phyloP scores from a whole-genome alignment of 139 green algal species.

The Chlorella vulgaris region DNA sequence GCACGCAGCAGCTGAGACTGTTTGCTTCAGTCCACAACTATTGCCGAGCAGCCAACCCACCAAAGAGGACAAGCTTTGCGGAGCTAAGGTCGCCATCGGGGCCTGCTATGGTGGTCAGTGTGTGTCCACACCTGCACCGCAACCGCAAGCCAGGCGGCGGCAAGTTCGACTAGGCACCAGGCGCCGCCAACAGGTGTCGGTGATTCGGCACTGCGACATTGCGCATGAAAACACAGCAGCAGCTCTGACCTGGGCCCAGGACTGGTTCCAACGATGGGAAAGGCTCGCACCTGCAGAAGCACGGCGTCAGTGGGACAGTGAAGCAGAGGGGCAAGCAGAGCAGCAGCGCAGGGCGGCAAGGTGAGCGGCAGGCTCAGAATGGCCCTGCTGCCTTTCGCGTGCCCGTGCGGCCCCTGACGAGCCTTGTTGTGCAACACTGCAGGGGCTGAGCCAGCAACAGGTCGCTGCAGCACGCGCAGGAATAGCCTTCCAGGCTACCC shows the following conservation, averaged over 20 bases:
- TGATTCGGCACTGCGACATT: too few relatives aligned
- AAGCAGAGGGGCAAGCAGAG: too few relatives aligned
- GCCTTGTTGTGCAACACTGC: too few relatives aligned
- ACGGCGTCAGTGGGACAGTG: background rate
- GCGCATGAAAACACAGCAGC: background rate
- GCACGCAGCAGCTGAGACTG: background rate
- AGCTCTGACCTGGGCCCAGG: slow-evolving; percentile 46
- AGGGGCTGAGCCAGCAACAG: too few relatives aligned
- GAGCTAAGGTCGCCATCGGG: slow-evolving; percentile 71
- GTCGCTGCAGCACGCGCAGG: too few relatives aligned
- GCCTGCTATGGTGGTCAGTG: slow-evolving; percentile 83
- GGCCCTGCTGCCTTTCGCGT: too few relatives aligned
- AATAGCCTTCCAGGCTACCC: background rate
- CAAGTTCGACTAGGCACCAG: background rate
- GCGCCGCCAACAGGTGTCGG: too few relatives aligned
- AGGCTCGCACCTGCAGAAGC: slow-evolving; percentile 12
- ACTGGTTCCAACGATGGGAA: slow-evolving; percentile 45
- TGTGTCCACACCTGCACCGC: slow-evolving; percentile 86
- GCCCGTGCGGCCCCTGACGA: too few relatives aligned
- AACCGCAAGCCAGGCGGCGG: background rate
- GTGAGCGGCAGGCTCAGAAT: too few relatives aligned
- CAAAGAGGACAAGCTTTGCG: slow-evolving; percentile 89
- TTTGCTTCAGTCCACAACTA: background rate
- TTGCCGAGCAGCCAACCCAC: slow-evolving; percentile 46
- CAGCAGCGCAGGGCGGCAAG: too few relatives aligned